These are phyloP conservation scores for Metrosideros polymorpha DNA, from an alignment of 441 rosid species.

Conservation along the genomic window DNA sequence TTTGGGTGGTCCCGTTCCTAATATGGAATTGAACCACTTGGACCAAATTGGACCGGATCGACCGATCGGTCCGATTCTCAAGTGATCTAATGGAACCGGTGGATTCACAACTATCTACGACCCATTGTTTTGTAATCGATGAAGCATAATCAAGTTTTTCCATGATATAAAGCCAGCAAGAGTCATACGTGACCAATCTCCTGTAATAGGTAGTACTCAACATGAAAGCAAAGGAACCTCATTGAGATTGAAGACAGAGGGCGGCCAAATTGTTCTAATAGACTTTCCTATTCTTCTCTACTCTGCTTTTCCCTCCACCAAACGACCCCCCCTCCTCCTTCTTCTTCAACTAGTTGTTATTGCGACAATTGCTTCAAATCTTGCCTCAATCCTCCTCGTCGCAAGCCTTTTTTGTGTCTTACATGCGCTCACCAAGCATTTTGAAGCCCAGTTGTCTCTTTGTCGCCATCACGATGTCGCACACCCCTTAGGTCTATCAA, in stretches of 20 bases:
- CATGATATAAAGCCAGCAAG: no score
- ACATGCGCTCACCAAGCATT: conserved; percentile 33
- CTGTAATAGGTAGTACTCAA: no score
- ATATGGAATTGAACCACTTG: no score
- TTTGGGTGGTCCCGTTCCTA: no score
- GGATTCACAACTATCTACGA: no score
- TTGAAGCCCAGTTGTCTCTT: conserved; percentile 35
- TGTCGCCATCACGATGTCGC: conserved; percentile 23
- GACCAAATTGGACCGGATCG: no score
- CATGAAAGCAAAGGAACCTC: neutral
- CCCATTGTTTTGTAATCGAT: no score
- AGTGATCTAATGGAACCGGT: no score
- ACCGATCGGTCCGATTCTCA: no score
- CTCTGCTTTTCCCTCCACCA: conserved; percentile 37
- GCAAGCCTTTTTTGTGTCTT: conserved; percentile 17
- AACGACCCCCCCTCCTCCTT: neutral
- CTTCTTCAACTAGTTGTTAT: conserved; percentile 13
- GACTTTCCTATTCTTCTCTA: conserved; percentile 61
- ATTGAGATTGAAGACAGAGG: conserved; percentile 49
- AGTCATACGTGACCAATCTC: no score
- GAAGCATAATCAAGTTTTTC: conserved; percentile 1
- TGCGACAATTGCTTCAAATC: conserved; percentile 42
- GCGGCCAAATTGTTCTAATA: conserved; percentile 43
- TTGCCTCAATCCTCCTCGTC: conserved; percentile 10
- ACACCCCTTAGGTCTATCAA: conserved; percentile 59